Evolutionary conservation across 2,329 filamentous ascomycete genomes (phyloP), one percentile per base, ranked within the genome.

Genomic region (Penicillium sp.): DNA sequence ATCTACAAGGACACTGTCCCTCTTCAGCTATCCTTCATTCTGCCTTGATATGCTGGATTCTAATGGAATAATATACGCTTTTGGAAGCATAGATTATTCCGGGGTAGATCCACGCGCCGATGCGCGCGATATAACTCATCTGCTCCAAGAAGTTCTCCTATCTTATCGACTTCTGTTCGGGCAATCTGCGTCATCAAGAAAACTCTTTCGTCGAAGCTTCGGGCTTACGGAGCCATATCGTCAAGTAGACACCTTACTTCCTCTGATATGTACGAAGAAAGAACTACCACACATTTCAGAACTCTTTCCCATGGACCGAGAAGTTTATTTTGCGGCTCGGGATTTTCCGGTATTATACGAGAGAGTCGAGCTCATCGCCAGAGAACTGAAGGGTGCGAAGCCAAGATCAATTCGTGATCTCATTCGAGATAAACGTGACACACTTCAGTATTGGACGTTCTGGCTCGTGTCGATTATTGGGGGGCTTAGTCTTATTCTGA

Each of bases 81-180:
- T 30, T 30, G 11, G 3, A 54, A 33, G 23, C 11, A 46, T 21
- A 18, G 42, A 54, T 14, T 47, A 54, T 54, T 42, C 33, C 30
- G 21, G 33, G 43, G 14, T 12, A 42, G 23, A 20, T 30, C 23
- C 33, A n/a, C 33, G 33, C n/a, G 33, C 33, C 3, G 16, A 38
- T n/a, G 16, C 16, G 12, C 12, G n/a, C 33, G 33, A 38, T 14
- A 38, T 38, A 16, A 4, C 33, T 4, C 33, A 38, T n/a, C 28
- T 57, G 23, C 42, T 52, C 28, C 55, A 46, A 23, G 55, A 57
- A 48, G 28, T 57, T 12, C 38, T 57, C 12, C 28, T 57, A 3
- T 57, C 55, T 35, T 57, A 57, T 40, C 55, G 55, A 12, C 47
- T 57, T 21, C 35, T 57, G 18, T 57, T 57, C 11, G 55, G 55